phyloP scores from a whole-genome alignment of 1,284 basidiomycete genomes.

The Butyriboletus appendiculatus region DNA sequence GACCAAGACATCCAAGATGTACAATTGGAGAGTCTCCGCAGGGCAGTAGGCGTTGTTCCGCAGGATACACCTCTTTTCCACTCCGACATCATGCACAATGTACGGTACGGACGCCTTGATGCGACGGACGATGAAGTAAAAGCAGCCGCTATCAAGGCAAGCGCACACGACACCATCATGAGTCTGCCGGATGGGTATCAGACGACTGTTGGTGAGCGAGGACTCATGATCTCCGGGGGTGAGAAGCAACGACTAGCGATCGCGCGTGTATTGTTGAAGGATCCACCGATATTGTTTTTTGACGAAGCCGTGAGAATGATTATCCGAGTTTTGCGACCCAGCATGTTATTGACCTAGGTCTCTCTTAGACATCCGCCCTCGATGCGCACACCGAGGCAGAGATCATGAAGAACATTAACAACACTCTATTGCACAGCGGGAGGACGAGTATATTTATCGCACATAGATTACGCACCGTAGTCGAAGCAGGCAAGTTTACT shows the following conservation, averaged over 20 bases:
- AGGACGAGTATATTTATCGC: conserved; percentile 97
- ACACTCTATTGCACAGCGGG: conserved; percentile 69
- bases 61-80: conserved; percentile 99
- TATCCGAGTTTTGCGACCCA: background rate
- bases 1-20: conserved; percentile 84
- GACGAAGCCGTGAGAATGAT: conserved; percentile 84
- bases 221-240: conserved; percentile 97
- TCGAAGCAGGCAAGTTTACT: conserved; percentile 71
- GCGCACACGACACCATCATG: conserved; percentile 82
- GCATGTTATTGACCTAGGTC: conserved; percentile 3
- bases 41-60: conserved; percentile 89
- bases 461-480: conserved; percentile 87
- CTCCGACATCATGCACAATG: conserved; percentile 92
- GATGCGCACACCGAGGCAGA: conserved; percentile 95
- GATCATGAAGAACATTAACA: conserved; percentile 94
- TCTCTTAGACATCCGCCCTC: conserved; percentile 81
- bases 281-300: conserved; percentile 95
- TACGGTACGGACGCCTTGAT: conserved; percentile 89
- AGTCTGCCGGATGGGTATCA: conserved; percentile 83
- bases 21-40: conserved; percentile 73
- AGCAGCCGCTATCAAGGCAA: conserved; percentile 82
- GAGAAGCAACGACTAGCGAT: conserved; percentile 98
- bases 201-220: conserved; percentile 94
- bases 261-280: conserved; percentile 89
- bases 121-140: conserved; percentile 90